A percentile compares a stretch with the other conserved stretches of the same genome.
These are phyloP conservation scores for Hypholoma sublateritium DNA, from an alignment of 768 basidiomycete species.

Conservation along the genomic window DNA sequence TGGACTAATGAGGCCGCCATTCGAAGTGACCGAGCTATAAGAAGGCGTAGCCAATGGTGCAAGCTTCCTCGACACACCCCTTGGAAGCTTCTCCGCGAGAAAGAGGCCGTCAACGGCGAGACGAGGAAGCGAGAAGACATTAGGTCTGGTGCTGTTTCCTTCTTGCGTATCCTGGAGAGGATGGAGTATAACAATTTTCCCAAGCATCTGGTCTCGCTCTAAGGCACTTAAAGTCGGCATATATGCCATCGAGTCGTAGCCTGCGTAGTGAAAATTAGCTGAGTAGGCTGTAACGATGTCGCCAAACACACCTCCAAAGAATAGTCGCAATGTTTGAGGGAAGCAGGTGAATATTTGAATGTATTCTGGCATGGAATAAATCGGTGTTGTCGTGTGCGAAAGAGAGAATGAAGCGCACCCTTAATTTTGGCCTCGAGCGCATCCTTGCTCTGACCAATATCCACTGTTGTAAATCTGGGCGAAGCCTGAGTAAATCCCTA, in stretches of 20 bases:
- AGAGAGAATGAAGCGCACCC: conserved; percentile 39
- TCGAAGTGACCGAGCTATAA: conserved; percentile 44
- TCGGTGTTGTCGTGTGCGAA: not conserved
- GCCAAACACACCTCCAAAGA: conserved; percentile 56
- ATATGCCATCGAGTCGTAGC: conserved; percentile 57
- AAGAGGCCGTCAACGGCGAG: conserved; percentile 54
- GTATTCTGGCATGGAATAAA: conserved; percentile 45
- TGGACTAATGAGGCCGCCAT: conserved; percentile 66
- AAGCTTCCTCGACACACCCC: conserved; percentile 35
- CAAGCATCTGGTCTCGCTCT: conserved; percentile 58
- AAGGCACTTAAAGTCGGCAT: conserved; percentile 54
- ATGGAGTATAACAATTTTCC: conserved; percentile 66
- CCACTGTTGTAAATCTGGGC: conserved; percentile 67
- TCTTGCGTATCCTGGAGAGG: conserved; percentile 41
- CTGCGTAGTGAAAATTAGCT: conserved; percentile 28
- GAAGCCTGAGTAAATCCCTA: conserved; percentile 75
- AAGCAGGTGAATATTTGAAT: conserved; percentile 69
- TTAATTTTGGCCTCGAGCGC: conserved; percentile 66
- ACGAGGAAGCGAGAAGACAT: conserved; percentile 49
- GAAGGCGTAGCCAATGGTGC: conserved; percentile 47
- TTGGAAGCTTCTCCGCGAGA: conserved; percentile 37
- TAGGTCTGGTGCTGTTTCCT: conserved; percentile 30
- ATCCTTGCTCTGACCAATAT: conserved; percentile 66
- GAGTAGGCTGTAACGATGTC: conserved; percentile 1
- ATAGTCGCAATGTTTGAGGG: conserved; percentile 72